Percentiles rank a stretch among this genome's conserved stretches.
These are phyloP conservation scores for Tephrocybe sp. DNA, from an alignment of 768 basidiomycete genomes.

Conservation along the genomic window DNA sequence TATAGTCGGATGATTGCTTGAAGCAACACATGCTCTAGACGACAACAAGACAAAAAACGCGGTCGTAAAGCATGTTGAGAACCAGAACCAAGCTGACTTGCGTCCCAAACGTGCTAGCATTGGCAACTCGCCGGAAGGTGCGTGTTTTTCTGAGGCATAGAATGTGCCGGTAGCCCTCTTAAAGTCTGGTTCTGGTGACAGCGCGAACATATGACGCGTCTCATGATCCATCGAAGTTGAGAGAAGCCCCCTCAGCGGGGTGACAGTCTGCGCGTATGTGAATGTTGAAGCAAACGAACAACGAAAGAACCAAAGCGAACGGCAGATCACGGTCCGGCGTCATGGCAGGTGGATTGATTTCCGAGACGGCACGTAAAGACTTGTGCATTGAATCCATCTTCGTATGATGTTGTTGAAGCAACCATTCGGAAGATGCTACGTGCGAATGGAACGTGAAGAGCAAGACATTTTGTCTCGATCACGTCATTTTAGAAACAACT, in stretches of 20 bases:
- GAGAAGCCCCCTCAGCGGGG: constrained; percentile 6
- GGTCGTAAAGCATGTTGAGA: constrained; percentile 25
- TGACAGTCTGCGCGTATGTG: too few relatives aligned
- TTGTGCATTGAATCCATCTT: too few relatives aligned
- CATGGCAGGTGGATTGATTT: too few relatives aligned
- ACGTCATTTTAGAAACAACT: too few relatives aligned
- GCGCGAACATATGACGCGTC: constrained; percentile 1
- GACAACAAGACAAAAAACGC: constrained; percentile 25
- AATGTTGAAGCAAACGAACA: too few relatives aligned
- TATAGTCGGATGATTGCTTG: neutral
- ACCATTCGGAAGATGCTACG: too few relatives aligned
- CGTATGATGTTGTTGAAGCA: too few relatives aligned
- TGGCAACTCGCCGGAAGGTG: neutral
- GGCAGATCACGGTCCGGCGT: too few relatives aligned
- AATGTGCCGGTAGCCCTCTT: neutral
- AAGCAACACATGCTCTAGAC: constrained; percentile 10
- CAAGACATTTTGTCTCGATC: too few relatives aligned
- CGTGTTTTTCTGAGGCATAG: neutral
- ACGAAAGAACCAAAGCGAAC: too few relatives aligned
- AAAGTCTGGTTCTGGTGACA: neutral
- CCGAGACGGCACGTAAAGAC: too few relatives aligned
- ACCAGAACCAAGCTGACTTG: constrained; percentile 27
- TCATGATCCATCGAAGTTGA: constrained; percentile 13
- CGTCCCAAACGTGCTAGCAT: constrained; percentile 14
- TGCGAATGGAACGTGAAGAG: too few relatives aligned